phyloP scores from a whole-genome alignment of 768 basidiomycete species.

The Pisolithus marmoratus region DNA sequence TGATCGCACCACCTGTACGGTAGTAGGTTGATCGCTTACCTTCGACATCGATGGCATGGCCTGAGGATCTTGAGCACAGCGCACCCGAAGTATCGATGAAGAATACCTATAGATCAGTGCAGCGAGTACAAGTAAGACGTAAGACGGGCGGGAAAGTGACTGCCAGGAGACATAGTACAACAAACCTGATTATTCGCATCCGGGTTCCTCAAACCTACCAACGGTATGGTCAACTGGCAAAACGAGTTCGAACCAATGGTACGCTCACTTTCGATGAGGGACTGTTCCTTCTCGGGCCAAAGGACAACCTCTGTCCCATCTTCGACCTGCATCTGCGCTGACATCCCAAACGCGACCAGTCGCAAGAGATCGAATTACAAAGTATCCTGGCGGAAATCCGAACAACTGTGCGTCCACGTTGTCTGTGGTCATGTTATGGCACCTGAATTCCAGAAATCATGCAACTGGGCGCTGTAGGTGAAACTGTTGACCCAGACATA shows the following conservation, averaged over 20 bases:
- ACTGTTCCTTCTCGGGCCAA: constrained; percentile 69
- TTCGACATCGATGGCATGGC: constrained; percentile 79
- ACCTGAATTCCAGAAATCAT: not conserved
- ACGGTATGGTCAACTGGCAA: not conserved
- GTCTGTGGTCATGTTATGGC: constrained; percentile 14
- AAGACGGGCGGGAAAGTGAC: not conserved
- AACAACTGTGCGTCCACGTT: constrained; percentile 20
- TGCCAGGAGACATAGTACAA: not conserved
- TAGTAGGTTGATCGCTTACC: constrained; percentile 34
- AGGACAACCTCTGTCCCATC: constrained; percentile 48
- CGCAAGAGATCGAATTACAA: constrained; percentile 33
- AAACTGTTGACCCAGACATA: too few species aligned
- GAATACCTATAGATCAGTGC: constrained; percentile 52
- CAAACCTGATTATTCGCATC: constrained; percentile 69
- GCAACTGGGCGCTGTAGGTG: not conserved
- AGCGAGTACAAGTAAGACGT: too few species aligned
- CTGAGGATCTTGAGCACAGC: constrained; percentile 71
- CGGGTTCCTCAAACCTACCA: constrained; percentile 58
- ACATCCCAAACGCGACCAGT: constrained; percentile 34
- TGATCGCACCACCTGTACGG: constrained; percentile 4
- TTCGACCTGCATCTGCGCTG: constrained; percentile 24
- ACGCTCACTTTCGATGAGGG: constrained; percentile 69
- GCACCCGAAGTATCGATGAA: constrained; percentile 76
- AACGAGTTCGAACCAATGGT: not conserved
- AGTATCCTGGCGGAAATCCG: constrained; percentile 36